phyloP scores from a whole-genome alignment of 2,329 filamentous ascomycete species.

The Phyllosticta citribraziliensis region DNA sequence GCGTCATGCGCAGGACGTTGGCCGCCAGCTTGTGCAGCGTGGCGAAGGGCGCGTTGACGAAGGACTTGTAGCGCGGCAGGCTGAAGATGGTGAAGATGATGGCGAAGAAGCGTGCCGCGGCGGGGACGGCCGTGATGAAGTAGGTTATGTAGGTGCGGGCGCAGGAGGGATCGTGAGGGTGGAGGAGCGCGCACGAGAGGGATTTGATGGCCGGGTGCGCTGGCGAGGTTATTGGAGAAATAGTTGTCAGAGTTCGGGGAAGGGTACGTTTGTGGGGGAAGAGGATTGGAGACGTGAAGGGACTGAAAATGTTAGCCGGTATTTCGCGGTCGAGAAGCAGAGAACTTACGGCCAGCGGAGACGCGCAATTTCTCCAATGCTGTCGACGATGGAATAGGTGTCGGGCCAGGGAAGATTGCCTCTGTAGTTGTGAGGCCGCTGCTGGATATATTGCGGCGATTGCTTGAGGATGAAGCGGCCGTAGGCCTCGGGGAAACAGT shows the following conservation, averaged over 20 bases:
- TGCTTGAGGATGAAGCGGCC: slow-evolving; percentile 58
- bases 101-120: slow-evolving; percentile 67
- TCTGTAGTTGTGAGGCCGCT: slow-evolving; percentile 60
- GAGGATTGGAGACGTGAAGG: slow-evolving; percentile 75
- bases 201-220: slow-evolving; percentile 80
- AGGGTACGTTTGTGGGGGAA: slow-evolving; percentile 62
- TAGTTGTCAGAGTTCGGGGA: slow-evolving; percentile 52
- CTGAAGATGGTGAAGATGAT: slow-evolving; percentile 63
- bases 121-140: slow-evolving; percentile 74
- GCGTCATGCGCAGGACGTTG: slow-evolving; percentile 61
- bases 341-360: slow-evolving; percentile 69
- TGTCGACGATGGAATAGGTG: slow-evolving; percentile 68
- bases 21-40: slow-evolving; percentile 58
- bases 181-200: slow-evolving; percentile 80
- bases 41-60: slow-evolving; percentile 60
- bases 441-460: slow-evolving; percentile 70
- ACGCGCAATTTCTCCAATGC: slow-evolving; percentile 68
- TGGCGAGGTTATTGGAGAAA: slow-evolving; percentile 68
- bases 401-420: slow-evolving; percentile 61
- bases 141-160: slow-evolving; percentile 78
- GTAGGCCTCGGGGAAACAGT: slow-evolving; percentile 46
- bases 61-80: slow-evolving; percentile 55
- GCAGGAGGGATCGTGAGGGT: slow-evolving; percentile 82
- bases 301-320: slow-evolving; percentile 34
- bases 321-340: neutral